Conservation (phyloP, 2,329 filamentous ascomycete species). For the Microdochium trichocladiopsis region DNA sequence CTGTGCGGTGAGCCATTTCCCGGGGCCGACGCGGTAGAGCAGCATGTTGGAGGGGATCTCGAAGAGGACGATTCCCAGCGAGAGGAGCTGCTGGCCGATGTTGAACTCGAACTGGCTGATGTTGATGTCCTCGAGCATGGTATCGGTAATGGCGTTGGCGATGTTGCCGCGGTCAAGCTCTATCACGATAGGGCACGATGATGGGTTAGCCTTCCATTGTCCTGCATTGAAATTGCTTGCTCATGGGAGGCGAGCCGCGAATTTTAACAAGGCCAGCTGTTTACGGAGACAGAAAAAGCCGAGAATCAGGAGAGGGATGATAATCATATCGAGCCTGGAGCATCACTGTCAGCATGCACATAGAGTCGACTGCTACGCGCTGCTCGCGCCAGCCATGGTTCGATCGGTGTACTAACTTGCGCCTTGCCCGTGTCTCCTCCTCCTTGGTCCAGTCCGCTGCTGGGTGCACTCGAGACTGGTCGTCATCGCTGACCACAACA, state of each 20-base stretch:
- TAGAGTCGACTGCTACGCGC: not conserved
- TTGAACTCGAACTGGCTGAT: slow-evolving; percentile 45
- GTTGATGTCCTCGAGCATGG: slow-evolving; percentile 39
- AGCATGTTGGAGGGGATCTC: slow-evolving; percentile 45
- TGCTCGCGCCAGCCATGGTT: not conserved
- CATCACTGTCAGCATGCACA: not conserved
- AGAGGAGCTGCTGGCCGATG: slow-evolving; percentile 41
- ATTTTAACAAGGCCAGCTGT: not conserved
- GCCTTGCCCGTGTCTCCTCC: not conserved
- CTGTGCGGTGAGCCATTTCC: slow-evolving; percentile 44
- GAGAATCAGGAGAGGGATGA: slow-evolving; percentile 3
- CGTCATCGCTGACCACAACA: not conserved
- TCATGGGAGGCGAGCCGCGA: slow-evolving; percentile 9
- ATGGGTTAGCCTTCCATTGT: not conserved
- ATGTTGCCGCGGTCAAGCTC: slow-evolving; percentile 44
- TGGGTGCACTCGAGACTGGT: not conserved
- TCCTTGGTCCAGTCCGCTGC: not conserved
- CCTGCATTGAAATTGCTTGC: not conserved
- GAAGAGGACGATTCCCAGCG: slow-evolving; percentile 37
- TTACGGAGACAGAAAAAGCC: slow-evolving; percentile 7
- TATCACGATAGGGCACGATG: slow-evolving; percentile 1
- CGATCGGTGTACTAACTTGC: not conserved
- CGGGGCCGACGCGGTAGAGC: slow-evolving; percentile 37
- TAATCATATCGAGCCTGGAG: slow-evolving; percentile 2
- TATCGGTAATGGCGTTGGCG: slow-evolving; percentile 39